phyloP scores from a whole-genome alignment of 176 grass and related monocot genomes.

The Avena eriantha region DNA sequence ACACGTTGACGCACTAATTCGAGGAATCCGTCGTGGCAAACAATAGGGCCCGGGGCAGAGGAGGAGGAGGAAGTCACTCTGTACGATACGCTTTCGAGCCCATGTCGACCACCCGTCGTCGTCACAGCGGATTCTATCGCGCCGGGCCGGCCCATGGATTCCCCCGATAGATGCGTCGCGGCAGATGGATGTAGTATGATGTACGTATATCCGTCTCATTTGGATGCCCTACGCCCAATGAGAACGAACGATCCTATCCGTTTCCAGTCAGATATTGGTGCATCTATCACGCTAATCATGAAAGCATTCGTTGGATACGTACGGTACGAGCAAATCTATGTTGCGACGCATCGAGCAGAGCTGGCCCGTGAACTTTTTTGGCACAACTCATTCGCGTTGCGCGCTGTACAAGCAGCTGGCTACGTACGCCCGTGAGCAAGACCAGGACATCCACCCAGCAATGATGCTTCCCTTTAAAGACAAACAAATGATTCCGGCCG shows the following conservation, averaged over 20 bases:
- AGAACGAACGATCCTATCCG: too few relatives aligned
- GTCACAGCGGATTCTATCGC: too few relatives aligned
- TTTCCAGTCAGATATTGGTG: background rate
- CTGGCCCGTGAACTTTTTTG: background rate
- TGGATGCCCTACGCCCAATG: background rate
- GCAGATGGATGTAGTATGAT: too few relatives aligned
- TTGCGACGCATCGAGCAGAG: background rate
- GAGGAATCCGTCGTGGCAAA: too few relatives aligned
- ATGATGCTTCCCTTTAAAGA: background rate
- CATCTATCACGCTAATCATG: background rate
- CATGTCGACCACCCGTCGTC: too few relatives aligned
- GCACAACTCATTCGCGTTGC: background rate
- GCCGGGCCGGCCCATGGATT: too few relatives aligned
- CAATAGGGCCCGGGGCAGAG: too few relatives aligned
- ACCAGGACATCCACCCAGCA: background rate
- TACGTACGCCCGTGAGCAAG: background rate
- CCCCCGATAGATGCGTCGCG: too few relatives aligned
- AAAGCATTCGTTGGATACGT: background rate
- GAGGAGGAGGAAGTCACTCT: too few relatives aligned
- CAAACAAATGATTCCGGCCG: background rate
- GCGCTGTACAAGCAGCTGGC: background rate
- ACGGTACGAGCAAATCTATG: background rate
- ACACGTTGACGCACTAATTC: too few relatives aligned
- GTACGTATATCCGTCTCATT: too few relatives aligned
- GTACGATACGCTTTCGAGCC: too few relatives aligned